Base-by-base conservation (phyloP, 2,329 filamentous ascomycete species). In the Talaromyces verruculosus region DNA sequence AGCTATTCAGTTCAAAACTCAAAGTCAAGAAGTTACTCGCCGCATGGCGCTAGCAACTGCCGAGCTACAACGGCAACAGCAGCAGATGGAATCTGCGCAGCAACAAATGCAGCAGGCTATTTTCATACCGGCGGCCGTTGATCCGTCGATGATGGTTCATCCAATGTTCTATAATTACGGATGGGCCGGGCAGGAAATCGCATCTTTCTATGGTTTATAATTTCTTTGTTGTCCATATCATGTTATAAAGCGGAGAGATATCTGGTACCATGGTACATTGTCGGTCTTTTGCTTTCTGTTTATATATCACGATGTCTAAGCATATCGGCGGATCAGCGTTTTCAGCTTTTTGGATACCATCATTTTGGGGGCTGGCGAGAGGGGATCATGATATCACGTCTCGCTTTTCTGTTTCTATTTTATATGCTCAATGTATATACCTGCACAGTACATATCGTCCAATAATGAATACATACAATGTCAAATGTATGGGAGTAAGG, bases 11-110 rank as follows among this genome's bases (percentile, higher is more conserved):
- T 79, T 78, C 55, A 74, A 75, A 10, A 72, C 75, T n/a, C 77
- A 78, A 59, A 78, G 76, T 64, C 76, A 77, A 6, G 74, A 72
- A 62, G 74, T 79, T 15, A 77, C 78, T 60, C 77, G 78, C 60
- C 71, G 77, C 62, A 75, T 75, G 15, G 75, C 76, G 61, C 76
- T 77, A 39, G 65, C 57, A n/a, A 64, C 62, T 15, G 58, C 63
- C 7, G 65, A 67, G 7, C 57, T 65, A 5, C 65, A 64, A 35
- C 61, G 19, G 17, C 61, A 51, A 33, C 65, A 66, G 13, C 65
- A 66, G 45, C 61, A 63, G 13, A 39, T 60, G 2, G 57, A 60
- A 60, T 43, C 57, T 60, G 39, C 7, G n/a, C 37, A 57, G 10
- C 51, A 64, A 45, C 61, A 61, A 61, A 59, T 64, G 33, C 53